These are phyloP conservation scores for Trichoderma reesei DNA, from an alignment of 495 filamentous ascomycete genomes.

Conservation along the genomic window DNA sequence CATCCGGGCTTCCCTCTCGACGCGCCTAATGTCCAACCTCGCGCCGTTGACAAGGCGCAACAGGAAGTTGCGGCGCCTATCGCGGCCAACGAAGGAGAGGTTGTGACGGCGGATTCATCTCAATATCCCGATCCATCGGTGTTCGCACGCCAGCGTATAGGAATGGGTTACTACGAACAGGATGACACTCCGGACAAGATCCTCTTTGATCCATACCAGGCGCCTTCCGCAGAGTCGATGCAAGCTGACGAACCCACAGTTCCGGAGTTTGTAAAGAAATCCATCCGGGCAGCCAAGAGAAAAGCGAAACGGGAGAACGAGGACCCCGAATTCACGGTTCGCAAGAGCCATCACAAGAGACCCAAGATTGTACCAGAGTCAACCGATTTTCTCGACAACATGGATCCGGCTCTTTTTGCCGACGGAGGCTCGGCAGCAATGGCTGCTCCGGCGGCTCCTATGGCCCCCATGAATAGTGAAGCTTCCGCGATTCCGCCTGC, in stretches of 20 bases:
- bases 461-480: neutral
- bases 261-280: constrained; percentile 39
- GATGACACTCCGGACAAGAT: constrained; percentile 41
- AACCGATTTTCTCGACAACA: constrained; percentile 26
- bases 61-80: neutral
- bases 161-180: constrained; percentile 46
- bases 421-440: neutral
- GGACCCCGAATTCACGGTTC: constrained; percentile 38
- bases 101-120: constrained; percentile 22
- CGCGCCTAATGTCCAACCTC: constrained; percentile 15
- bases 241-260: constrained; percentile 28
- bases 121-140: constrained; percentile 39
- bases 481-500: constrained; percentile 1
- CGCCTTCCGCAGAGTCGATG: constrained; percentile 29
- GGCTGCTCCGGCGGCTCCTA: neutral
- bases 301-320: constrained; percentile 33
- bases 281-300: constrained; percentile 36
- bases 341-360: constrained; percentile 28
- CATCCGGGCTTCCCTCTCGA: constrained; percentile 12
- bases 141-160: constrained; percentile 35
- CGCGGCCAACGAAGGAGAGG: neutral
- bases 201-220: constrained; percentile 40
- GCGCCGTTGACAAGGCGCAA: neutral
- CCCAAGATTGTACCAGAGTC: constrained; percentile 16
- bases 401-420: constrained; percentile 30